Conservation (phyloP, 192 early-diverging fungal genomes). For the Backusella macrospora region DNA sequence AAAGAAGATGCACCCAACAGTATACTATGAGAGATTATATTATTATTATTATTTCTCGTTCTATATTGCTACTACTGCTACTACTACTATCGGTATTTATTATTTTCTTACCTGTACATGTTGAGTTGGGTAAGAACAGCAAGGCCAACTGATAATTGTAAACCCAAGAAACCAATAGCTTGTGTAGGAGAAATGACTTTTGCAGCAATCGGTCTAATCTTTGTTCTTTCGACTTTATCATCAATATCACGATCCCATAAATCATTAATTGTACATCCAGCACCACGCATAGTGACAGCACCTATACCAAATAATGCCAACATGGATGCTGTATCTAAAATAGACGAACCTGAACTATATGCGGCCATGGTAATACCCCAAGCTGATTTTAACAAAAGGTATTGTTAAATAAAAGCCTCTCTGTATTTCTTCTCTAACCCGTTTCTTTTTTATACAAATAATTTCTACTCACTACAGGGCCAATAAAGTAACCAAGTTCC, state of each 20-base stretch:
- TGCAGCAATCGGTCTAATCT: constrained; percentile 79
- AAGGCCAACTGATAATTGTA: constrained; percentile 79
- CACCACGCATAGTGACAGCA: constrained; percentile 91
- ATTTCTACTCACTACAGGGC: constrained; percentile 76
- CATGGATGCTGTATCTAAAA: constrained; percentile 60
- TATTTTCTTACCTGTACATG: constrained; percentile 66
- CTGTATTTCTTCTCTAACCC: constrained; percentile 16
- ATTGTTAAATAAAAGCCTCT: constrained; percentile 1
- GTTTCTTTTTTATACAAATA: neutral
- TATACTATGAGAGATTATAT: constrained; percentile 53
- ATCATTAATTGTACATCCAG: constrained; percentile 97
- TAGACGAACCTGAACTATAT: constrained; percentile 54
- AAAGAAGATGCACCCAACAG: constrained; percentile 80
- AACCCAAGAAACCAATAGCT: constrained; percentile 79
- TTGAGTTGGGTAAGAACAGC: constrained; percentile 90
- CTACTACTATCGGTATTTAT: neutral
- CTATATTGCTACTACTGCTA: neutral
- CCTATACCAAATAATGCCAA: constrained; percentile 84
- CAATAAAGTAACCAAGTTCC: constrained; percentile 92
- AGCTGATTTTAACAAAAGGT: constrained; percentile 34
- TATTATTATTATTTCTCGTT: neutral
- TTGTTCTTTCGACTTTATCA: constrained; percentile 82
- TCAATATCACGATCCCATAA: constrained; percentile 95
- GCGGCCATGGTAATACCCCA: constrained; percentile 80
- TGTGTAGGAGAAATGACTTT: constrained; percentile 67